Evolutionary conservation across 495 filamentous ascomycete genomes (phyloP).

Genomic region (Penicillium herquei): DNA sequence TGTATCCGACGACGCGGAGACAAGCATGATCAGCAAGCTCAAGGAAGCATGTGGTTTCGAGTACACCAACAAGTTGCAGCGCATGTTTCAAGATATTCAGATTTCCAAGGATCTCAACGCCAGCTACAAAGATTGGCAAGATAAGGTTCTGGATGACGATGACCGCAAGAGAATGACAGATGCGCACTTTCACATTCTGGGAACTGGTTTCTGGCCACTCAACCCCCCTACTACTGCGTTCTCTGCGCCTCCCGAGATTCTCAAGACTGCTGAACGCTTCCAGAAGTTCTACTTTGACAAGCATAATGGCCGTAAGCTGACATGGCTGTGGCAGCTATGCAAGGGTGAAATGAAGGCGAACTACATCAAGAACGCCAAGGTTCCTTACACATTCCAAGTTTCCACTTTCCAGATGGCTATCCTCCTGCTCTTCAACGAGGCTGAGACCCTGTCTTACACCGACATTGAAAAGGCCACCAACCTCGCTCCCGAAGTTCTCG

Average conservation of each 20-base stretch:
- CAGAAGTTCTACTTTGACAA: constrained; percentile 90
- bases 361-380: constrained; percentile 83
- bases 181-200: constrained; percentile 81
- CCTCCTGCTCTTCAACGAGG: constrained; percentile 92
- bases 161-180: constrained; percentile 64
- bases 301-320: constrained; percentile 92
- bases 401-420: constrained; percentile 98
- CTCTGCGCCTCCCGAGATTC: constrained; percentile 78
- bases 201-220: constrained; percentile 97
- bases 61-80: constrained; percentile 98
- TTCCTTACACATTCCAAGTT: constrained; percentile 95
- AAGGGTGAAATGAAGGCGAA: constrained; percentile 95
- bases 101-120: constrained; percentile 95
- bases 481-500: constrained; percentile 74
- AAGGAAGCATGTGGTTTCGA: constrained; percentile 99
- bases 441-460: constrained; percentile 78
- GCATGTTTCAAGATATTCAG: constrained; percentile 99
- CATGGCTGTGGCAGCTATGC: constrained; percentile 97
- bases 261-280: constrained; percentile 85
- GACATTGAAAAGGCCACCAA: constrained; percentile 81
- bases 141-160: constrained; percentile 59
- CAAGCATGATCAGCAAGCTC: constrained; percentile 98
- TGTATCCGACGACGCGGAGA: constrained; percentile 95
- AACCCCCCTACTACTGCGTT: constrained; percentile 81
- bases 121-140: constrained; percentile 71